Conservation (phyloP, 768 basidiomycete species). For the Pulveroboletus sp. region DNA sequence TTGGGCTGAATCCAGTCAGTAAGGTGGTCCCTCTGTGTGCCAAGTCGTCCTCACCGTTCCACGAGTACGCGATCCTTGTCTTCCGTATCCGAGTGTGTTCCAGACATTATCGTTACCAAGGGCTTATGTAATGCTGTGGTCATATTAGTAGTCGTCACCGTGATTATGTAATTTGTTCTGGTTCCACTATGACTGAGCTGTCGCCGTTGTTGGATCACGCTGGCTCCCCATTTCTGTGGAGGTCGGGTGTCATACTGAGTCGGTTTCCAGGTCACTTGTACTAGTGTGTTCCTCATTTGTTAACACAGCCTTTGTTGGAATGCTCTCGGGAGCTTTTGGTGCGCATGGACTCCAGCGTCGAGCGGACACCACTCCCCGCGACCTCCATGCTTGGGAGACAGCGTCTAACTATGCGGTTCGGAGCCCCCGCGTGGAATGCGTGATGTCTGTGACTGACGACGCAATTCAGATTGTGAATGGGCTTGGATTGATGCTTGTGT, state of each 20-base stretch:
- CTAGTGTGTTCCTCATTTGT: neutral
- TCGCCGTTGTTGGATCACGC: slow-evolving; percentile 28
- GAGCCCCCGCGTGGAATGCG: neutral
- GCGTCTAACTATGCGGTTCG: slow-evolving; percentile 64
- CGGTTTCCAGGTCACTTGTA: slow-evolving; percentile 5
- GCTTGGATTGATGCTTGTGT: slow-evolving; percentile 58
- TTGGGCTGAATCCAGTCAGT: slow-evolving; percentile 19
- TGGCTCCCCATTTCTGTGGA: slow-evolving; percentile 36
- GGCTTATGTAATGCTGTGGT: neutral
- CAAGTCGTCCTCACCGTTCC: slow-evolving; percentile 19
- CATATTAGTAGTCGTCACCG: too few relatives aligned
- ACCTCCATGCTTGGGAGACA: slow-evolving; percentile 58
- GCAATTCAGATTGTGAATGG: slow-evolving; percentile 57
- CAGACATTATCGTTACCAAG: slow-evolving; percentile 19
- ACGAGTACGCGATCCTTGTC: slow-evolving; percentile 24
- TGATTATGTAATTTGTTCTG: too few relatives aligned
- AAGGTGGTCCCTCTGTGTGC: neutral
- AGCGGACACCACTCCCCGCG: slow-evolving; percentile 47
- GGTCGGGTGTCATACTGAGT: slow-evolving; percentile 43
- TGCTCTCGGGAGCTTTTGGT: slow-evolving; percentile 66
- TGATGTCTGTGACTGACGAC: slow-evolving; percentile 15
- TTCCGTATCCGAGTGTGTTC: slow-evolving; percentile 8
- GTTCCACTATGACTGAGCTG: slow-evolving; percentile 23
- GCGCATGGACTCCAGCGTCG: slow-evolving; percentile 56
- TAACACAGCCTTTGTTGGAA: slow-evolving; percentile 43